Percentiles rank a stretch among this genome's conserved stretches.
phyloP scores from a whole-genome alignment of 31 red algal genomes.

The Porphyra umbilicalis region DNA sequence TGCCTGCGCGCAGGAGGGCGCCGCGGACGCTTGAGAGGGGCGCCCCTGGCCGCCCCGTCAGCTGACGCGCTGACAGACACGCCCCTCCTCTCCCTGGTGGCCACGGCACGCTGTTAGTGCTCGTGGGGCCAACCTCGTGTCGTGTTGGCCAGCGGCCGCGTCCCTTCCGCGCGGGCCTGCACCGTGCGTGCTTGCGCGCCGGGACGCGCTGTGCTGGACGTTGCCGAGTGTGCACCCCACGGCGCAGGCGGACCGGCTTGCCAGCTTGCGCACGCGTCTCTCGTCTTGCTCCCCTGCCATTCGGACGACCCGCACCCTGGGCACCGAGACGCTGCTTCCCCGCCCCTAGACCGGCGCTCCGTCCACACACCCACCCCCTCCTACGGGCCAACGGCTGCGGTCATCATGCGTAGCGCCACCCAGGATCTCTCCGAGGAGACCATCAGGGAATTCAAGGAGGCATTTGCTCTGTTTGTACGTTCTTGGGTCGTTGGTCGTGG shows the following conservation, averaged over 20 bases:
- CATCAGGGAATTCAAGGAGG: slow-evolving; percentile 70
- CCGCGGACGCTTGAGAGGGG: too few relatives aligned
- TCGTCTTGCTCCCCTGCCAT: background rate
- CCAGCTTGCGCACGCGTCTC: background rate
- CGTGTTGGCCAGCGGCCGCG: background rate
- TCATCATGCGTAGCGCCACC: slow-evolving; percentile 6
- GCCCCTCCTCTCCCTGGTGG: too few relatives aligned
- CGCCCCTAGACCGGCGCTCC: background rate
- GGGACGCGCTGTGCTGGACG: too few relatives aligned
- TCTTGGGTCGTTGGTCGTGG: background rate
- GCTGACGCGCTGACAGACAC: too few relatives aligned
- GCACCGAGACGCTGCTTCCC: background rate
- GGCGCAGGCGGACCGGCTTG: background rate
- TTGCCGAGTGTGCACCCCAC: background rate
- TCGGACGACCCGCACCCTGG: background rate
- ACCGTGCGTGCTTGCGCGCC: too few relatives aligned
- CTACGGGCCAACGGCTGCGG: too few relatives aligned
- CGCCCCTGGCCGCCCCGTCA: too few relatives aligned
- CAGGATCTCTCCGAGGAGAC: slow-evolving; percentile 67
- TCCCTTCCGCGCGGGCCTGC: too few relatives aligned
- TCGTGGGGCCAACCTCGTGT: background rate
- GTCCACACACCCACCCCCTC: too few relatives aligned
- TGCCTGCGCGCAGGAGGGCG: too few relatives aligned
- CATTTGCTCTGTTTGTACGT: slow-evolving; percentile 24
- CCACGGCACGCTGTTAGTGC: too few relatives aligned